phyloP scores from a whole-genome alignment of 148 eudicot genomes.

The Dysphania ambrosioides region DNA sequence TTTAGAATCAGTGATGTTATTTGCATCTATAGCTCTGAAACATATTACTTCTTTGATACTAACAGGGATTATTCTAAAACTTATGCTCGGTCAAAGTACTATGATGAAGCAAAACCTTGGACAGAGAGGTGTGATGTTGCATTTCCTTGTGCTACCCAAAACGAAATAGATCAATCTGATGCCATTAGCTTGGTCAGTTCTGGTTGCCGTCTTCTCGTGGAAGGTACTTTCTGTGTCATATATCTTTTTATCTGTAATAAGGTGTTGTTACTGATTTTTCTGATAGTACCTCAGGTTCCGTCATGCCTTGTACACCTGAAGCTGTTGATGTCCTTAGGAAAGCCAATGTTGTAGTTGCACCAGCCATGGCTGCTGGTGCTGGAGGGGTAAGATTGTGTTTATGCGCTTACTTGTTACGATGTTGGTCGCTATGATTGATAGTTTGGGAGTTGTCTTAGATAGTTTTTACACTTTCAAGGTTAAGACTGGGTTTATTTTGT shows the following conservation, averaged over 20 bases:
- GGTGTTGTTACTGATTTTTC: not conserved
- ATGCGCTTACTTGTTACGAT: conserved; percentile 2
- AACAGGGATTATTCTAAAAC: conserved; percentile 96
- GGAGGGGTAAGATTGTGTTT: conserved; percentile 71
- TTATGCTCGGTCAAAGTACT: conserved; percentile 92
- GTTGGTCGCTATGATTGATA: not conserved
- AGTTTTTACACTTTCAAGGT: not conserved
- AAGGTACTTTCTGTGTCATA: conserved; percentile 45
- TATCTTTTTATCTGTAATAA: not conserved
- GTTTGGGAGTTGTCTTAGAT: not conserved
- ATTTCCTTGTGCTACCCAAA: conserved; percentile 93
- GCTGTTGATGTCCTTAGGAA: conserved; percentile 86
- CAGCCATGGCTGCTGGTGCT: conserved; percentile 96
- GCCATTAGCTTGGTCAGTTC: conserved; percentile 88
- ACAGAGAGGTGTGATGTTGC: conserved; percentile 92
- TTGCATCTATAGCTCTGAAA: conserved; percentile 15
- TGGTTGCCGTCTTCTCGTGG: conserved; percentile 88
- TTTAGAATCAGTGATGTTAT: not conserved
- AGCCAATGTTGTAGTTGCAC: conserved; percentile 87
- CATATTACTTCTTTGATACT: conserved; percentile 7
- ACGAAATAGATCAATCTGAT: conserved; percentile 90
- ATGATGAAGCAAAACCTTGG: conserved; percentile 98
- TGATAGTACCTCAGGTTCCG: conserved; percentile 54
- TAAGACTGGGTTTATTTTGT: not conserved
- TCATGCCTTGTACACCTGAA: conserved; percentile 95